Conservation (phyloP, 176 grass and related monocot species). For the Carex kokanica region DNA sequence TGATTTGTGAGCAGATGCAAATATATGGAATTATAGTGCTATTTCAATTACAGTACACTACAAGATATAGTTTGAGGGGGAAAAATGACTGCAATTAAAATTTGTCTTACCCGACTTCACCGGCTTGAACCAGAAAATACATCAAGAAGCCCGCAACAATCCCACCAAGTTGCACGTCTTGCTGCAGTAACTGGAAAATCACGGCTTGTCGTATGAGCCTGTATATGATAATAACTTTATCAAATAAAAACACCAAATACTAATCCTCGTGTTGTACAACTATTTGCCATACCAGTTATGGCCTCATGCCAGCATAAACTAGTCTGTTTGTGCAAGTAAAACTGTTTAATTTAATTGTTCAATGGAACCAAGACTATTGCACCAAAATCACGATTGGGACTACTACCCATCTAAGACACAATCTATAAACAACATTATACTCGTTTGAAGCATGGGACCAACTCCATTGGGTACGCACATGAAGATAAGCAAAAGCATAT, state of each 20-base stretch:
- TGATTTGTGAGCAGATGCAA: constrained; percentile 2
- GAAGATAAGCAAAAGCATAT: not conserved
- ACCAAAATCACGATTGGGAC: not conserved
- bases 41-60: not conserved
- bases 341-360: not conserved
- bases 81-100: not conserved
- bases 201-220: constrained; percentile 28
- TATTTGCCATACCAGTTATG: not conserved
- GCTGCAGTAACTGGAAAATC: constrained; percentile 30
- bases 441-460: not conserved
- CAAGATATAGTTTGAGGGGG: not conserved
- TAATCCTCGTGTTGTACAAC: not conserved
- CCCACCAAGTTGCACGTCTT: constrained; percentile 65
- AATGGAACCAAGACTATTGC: not conserved
- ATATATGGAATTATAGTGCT: not conserved
- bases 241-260: constrained; percentile 13
- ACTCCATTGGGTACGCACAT: not conserved
- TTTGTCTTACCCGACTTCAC: constrained; percentile 51
- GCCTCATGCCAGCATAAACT: not conserved
- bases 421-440: not conserved
- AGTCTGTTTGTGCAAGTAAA: not conserved
- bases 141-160: constrained; percentile 77
- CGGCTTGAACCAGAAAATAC: constrained; percentile 46
- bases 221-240: constrained; percentile 29
- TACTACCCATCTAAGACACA: not conserved